These are phyloP conservation scores for Cudoniella acicularis DNA, from an alignment of 495 filamentous ascomycete genomes.

Conservation along the genomic window DNA sequence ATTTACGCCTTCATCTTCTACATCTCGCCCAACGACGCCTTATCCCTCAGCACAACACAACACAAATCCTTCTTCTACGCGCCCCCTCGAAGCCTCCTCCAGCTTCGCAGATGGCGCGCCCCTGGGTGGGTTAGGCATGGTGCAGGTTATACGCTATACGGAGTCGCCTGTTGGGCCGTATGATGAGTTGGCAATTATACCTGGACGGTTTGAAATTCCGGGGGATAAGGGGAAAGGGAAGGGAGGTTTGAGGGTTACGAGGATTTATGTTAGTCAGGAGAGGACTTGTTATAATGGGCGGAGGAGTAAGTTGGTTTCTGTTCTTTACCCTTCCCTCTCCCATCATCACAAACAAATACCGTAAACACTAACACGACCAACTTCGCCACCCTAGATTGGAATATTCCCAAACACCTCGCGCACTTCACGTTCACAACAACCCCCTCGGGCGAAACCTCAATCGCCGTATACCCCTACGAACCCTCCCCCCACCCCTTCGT, in stretches of 20 bases:
- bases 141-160: conserved; percentile 45
- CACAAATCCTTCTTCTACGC: conserved; percentile 32
- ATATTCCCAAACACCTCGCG: conserved; percentile 52
- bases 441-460: conserved; percentile 30
- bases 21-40: conserved; percentile 21
- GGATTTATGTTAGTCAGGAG: conserved; percentile 49
- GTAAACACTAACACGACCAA: too few relatives aligned
- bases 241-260: conserved; percentile 33
- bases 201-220: conserved; percentile 36
- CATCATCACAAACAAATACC: too few relatives aligned
- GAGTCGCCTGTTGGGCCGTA: conserved; percentile 48
- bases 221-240: conserved; percentile 27
- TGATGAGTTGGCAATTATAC: conserved; percentile 45
- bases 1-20: conserved; percentile 37
- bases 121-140: conserved; percentile 40
- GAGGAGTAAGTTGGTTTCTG: conserved; percentile 21
- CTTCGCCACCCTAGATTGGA: too few relatives aligned
- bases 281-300: conserved; percentile 45
- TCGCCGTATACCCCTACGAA: conserved; percentile 39
- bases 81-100: conserved; percentile 37
- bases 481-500: conserved; percentile 12
- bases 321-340: too few relatives aligned
- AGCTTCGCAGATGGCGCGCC: conserved; percentile 32
- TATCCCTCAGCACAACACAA: conserved; percentile 17
- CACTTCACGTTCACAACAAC: conserved; percentile 42